A percentile compares a stretch with the other conserved stretches of the same genome.
phyloP scores from a whole-genome alignment of 1,284 basidiomycete genomes.

The Pseudozyma flocculosa region DNA sequence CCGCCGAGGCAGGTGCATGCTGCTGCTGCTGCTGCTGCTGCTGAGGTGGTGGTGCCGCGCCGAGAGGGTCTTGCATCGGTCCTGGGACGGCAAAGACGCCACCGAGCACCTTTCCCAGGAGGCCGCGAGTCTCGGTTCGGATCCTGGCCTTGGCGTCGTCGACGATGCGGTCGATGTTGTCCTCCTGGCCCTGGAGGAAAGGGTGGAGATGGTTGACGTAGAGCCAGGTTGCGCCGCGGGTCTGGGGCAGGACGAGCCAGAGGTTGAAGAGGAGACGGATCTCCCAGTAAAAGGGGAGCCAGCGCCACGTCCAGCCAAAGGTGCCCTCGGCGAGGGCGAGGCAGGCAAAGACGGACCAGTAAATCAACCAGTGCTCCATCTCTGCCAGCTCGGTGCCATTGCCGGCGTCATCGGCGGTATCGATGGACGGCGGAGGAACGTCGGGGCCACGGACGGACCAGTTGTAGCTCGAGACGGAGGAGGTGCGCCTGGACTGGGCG shows the following conservation, averaged over 20 bases:
- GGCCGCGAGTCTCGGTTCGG: conserved; percentile 2
- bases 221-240: conserved; percentile 72
- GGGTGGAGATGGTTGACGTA: conserved; percentile 75
- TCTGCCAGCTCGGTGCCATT: conserved; percentile 37
- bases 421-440: no score
- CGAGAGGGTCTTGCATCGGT: neutral
- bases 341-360: conserved; percentile 49
- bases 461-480: conserved; percentile 3
- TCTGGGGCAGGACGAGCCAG: conserved; percentile 54
- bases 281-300: conserved; percentile 50
- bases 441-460: neutral
- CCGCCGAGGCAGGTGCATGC: neutral
- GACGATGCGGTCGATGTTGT: conserved; percentile 75
- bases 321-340: conserved; percentile 38
- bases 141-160: conserved; percentile 56
- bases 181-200: conserved; percentile 74
- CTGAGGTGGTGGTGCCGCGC: no score
- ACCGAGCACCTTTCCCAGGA: conserved; percentile 13
- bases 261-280: conserved; percentile 45
- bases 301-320: conserved; percentile 48
- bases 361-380: conserved; percentile 51
- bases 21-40: neutral
- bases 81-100: conserved; percentile 1
- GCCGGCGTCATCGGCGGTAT: no score
- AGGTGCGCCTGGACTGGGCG: conserved; percentile 4